These are phyloP conservation scores for Endocalyx cinctus DNA, from an alignment of 2,329 filamentous ascomycete species.

Conservation along the genomic window DNA sequence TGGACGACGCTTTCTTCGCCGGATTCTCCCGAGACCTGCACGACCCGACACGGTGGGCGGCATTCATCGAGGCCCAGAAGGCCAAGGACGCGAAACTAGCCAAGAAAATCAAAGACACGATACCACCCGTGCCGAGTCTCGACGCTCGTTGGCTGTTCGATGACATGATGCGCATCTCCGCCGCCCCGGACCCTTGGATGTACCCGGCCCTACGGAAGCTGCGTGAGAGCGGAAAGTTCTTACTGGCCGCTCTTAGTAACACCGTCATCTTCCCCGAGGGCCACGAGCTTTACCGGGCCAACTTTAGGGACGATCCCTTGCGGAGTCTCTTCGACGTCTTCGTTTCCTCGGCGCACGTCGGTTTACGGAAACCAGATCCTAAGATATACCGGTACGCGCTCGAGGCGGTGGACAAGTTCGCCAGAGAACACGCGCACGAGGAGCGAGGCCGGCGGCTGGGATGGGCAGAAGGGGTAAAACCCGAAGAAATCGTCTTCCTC, in stretches of 20 bases:
- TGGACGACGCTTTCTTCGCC: constrained; percentile 71
- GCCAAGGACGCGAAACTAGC: constrained; percentile 34
- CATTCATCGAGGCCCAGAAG: constrained; percentile 50
- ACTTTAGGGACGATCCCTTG: constrained; percentile 53
- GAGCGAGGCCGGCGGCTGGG: constrained; percentile 34
- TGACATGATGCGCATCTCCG: constrained; percentile 78
- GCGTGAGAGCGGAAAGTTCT: constrained; percentile 57
- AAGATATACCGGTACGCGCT: constrained; percentile 75
- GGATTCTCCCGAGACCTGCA: constrained; percentile 73
- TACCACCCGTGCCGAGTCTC: constrained; percentile 65
- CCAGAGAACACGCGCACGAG: constrained; percentile 43
- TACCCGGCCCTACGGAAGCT: constrained; percentile 73
- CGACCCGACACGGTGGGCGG: constrained; percentile 61
- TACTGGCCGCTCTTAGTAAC: constrained; percentile 82
- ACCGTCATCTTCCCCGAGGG: constrained; percentile 79
- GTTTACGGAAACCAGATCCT: constrained; percentile 81
- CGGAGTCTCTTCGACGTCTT: constrained; percentile 77
- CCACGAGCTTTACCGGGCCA: constrained; percentile 59
- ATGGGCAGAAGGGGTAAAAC: constrained; percentile 48
- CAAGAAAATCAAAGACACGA: constrained; percentile 21
- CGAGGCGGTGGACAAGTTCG: constrained; percentile 58
- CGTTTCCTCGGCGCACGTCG: constrained; percentile 79
- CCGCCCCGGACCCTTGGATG: constrained; percentile 78
- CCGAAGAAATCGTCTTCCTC: constrained; percentile 75
- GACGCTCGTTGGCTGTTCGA: constrained; percentile 80